Percentiles rank a stretch among this genome's conserved stretches.
Conservation (phyloP, 441 rosid species). For the Erodium trifolium region DNA sequence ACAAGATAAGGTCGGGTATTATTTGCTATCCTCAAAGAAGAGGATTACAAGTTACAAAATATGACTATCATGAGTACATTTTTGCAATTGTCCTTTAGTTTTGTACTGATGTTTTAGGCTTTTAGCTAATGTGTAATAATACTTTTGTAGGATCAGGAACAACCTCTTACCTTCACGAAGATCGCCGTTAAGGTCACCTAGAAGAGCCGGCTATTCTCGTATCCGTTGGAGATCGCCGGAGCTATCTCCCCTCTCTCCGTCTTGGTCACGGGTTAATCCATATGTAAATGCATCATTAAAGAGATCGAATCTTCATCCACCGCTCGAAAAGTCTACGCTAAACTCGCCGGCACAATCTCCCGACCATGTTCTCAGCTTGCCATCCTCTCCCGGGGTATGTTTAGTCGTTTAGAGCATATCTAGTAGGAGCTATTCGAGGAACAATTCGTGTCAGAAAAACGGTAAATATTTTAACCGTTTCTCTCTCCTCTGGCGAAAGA, state of each 20-base stretch:
- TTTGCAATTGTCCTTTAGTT: too few species aligned
- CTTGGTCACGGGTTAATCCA: slow-evolving; percentile 37
- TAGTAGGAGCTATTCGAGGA: too few species aligned
- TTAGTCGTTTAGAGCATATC: neutral
- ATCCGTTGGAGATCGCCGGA: slow-evolving; percentile 23
- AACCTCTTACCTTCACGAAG: slow-evolving; percentile 33
- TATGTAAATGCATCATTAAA: slow-evolving; percentile 38
- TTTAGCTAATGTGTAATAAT: neutral
- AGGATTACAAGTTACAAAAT: too few species aligned
- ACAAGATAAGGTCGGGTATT: too few species aligned
- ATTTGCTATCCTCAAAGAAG: too few species aligned
- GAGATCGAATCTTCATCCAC: slow-evolving; percentile 37
- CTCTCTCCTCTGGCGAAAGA: too few species aligned
- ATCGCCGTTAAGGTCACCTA: slow-evolving; percentile 35
- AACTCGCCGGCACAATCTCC: slow-evolving; percentile 24
- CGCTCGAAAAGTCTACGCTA: slow-evolving; percentile 35
- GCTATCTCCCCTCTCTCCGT: slow-evolving; percentile 27
- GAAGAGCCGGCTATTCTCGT: slow-evolving; percentile 27
- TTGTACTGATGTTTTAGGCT: too few species aligned
- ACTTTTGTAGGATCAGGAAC: slow-evolving; percentile 39
- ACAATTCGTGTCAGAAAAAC: too few species aligned
- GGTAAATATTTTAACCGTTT: too few species aligned
- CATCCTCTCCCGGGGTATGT: slow-evolving; percentile 37
- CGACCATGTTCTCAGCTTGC: slow-evolving; percentile 19
- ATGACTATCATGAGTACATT: too few species aligned